phyloP scores from a whole-genome alignment of 2,329 filamentous ascomycete species.

The Hansfordia pulvinata region DNA sequence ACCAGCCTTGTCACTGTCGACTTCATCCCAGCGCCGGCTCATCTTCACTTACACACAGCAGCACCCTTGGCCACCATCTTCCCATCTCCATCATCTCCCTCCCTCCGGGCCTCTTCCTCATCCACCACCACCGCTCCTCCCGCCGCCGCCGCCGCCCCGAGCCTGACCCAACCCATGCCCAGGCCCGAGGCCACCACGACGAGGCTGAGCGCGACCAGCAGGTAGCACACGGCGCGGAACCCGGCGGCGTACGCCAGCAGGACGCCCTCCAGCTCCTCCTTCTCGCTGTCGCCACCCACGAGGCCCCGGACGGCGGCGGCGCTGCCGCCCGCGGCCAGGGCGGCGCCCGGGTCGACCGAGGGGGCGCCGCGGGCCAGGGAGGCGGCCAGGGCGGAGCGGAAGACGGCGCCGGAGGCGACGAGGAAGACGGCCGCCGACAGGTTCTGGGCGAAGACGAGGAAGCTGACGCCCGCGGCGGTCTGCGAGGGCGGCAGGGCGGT shows the following conservation, averaged over 20 bases:
- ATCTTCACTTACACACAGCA: no score
- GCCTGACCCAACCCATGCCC: conserved; percentile 15
- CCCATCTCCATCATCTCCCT: background rate
- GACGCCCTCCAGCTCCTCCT: conserved; percentile 12
- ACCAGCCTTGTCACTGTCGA: no score
- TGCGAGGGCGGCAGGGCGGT: conserved; percentile 12
- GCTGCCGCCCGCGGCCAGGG: conserved; percentile 13
- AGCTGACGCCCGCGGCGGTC: conserved; percentile 12
- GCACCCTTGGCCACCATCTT: background rate
- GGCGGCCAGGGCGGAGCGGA: conserved; percentile 11
- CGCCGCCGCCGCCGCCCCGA: conserved; percentile 9
- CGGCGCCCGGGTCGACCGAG: conserved; percentile 9
- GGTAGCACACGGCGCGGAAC: conserved; percentile 14
- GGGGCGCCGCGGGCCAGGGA: conserved; percentile 10
- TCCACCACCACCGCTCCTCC: conserved; percentile 2
- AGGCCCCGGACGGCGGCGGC: conserved; percentile 14
- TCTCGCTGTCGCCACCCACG: conserved; percentile 7
- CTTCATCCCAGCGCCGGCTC: no score
- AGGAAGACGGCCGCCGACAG: conserved; percentile 12
- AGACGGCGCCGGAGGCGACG: conserved; percentile 15
- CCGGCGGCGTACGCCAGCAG: conserved; percentile 10
- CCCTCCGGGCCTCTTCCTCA: conserved; percentile 2
- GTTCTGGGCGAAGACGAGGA: conserved; percentile 16
- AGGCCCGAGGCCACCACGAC: conserved; percentile 11
- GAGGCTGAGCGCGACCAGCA: conserved; percentile 10